These are phyloP conservation scores for Aegilops tauschii DNA, from an alignment of 176 grass and related monocot species.

Conservation along the genomic window DNA sequence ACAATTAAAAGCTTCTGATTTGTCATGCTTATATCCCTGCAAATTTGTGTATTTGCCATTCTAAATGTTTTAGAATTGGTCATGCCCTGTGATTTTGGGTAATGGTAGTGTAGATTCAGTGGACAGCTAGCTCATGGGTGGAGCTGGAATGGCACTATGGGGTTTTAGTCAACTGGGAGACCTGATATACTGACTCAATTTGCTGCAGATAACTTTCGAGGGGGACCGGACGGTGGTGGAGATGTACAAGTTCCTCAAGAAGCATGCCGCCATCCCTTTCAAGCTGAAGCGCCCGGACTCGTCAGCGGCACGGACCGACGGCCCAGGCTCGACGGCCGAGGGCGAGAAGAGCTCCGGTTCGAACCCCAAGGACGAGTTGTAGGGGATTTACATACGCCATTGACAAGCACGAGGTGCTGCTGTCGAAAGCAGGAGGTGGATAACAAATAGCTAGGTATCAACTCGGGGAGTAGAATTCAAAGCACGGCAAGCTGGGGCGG, in stretches of 20 bases:
- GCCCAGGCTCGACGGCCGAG: neutral
- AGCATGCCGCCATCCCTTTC: conserved; percentile 83
- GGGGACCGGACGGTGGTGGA: conserved; percentile 79
- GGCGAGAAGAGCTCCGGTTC: neutral
- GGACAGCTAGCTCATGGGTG: no score
- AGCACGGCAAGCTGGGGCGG: no score
- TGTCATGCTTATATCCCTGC: no score
- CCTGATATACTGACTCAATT: no score
- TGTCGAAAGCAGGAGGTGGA: neutral
- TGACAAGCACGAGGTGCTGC: neutral
- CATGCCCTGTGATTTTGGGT: no score
- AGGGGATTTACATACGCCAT: conserved; percentile 19
- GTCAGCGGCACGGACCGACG: conserved; percentile 18
- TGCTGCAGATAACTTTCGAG: conserved; percentile 68
- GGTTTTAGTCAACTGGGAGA: no score
- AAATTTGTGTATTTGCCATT: no score
- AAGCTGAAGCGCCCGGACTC: conserved; percentile 61
- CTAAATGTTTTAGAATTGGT: no score
- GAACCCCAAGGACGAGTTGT: conserved; percentile 77
- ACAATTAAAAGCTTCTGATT: no score
- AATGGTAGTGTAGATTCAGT: no score
- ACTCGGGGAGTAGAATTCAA: no score
- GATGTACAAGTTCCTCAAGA: conserved; percentile 92
- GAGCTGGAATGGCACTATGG: no score
- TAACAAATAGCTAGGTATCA: neutral